These are phyloP conservation scores for Arthrobotrys entomopaga DNA, from an alignment of 2,329 filamentous ascomycete species.

Conservation along the genomic window DNA sequence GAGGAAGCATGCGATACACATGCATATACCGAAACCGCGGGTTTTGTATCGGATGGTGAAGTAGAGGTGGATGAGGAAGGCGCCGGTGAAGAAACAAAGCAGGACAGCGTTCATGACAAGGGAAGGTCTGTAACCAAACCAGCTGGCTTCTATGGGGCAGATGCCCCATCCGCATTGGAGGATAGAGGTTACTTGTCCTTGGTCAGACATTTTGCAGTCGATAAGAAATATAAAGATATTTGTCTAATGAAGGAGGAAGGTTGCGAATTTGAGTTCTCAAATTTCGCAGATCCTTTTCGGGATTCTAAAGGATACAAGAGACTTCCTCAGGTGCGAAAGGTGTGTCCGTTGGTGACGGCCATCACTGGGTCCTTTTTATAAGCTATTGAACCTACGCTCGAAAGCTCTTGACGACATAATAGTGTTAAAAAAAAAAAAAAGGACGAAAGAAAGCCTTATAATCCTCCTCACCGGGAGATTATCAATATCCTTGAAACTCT, in stretches of 20 bases:
- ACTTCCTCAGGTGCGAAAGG: background rate
- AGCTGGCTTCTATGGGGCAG: slow-evolving; percentile 61
- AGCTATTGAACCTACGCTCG: background rate
- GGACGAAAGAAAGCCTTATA: background rate
- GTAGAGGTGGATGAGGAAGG: slow-evolving; percentile 53
- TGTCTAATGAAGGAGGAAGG: no score
- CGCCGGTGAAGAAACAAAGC: slow-evolving; percentile 66
- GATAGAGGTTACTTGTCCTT: slow-evolving; percentile 17
- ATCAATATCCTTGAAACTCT: slow-evolving; percentile 4
- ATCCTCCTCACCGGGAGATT: slow-evolving; percentile 1
- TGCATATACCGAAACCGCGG: slow-evolving; percentile 58
- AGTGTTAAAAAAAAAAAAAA: no score
- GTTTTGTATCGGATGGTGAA: slow-evolving; percentile 39
- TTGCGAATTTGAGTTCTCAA: no score
- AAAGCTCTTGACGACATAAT: background rate
- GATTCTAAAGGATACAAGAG: background rate
- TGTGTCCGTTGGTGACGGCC: no score
- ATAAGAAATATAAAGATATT: background rate
- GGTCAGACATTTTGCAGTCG: background rate
- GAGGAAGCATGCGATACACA: slow-evolving; percentile 56
- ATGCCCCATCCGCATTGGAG: slow-evolving; percentile 61
- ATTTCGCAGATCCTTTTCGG: no score
- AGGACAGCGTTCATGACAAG: slow-evolving; percentile 68
- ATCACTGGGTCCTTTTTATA: background rate
- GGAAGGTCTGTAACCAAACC: slow-evolving; percentile 68